Percentiles rank a stretch among this genome's conserved stretches.
Evolutionary conservation across 2,329 filamentous ascomycete genomes (phyloP).

Genomic region (Colletotrichum tanaceti): DNA sequence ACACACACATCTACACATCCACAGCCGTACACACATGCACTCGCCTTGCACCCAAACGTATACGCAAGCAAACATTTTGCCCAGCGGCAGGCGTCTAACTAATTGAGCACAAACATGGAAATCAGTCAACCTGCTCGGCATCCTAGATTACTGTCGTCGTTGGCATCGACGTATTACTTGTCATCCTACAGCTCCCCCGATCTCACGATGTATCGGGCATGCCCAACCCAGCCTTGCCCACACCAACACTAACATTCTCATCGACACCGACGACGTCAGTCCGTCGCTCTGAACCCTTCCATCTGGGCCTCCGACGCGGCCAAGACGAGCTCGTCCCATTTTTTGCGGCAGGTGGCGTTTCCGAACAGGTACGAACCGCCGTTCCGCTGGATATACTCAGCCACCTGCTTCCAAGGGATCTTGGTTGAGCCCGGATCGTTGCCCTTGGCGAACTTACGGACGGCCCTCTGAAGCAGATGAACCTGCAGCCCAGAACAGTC

Average conservation of each 20-base stretch:
- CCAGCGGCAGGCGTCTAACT: constrained; percentile 34
- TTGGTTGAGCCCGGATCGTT: constrained; percentile 50
- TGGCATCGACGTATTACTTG: constrained; percentile 14
- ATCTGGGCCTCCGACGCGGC: constrained; percentile 13
- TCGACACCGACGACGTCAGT: not conserved
- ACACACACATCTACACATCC: not conserved
- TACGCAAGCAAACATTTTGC: constrained; percentile 32
- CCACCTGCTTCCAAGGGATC: constrained; percentile 68
- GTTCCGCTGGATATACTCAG: constrained; percentile 61
- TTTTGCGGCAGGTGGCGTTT: constrained; percentile 68
- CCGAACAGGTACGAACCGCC: constrained; percentile 71
- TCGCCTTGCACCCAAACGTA: constrained; percentile 5
- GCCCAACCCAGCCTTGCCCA: not conserved
- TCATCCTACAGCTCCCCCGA: not conserved
- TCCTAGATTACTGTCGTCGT: no score
- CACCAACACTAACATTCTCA: not conserved
- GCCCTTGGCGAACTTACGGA: constrained; percentile 51
- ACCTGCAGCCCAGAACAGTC: constrained; percentile 50
- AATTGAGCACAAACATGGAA: constrained; percentile 27
- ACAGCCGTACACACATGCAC: no score
- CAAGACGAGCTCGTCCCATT: constrained; percentile 61
- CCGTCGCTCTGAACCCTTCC: not conserved
- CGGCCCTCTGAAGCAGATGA: constrained; percentile 57
- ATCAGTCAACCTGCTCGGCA: constrained; percentile 17
- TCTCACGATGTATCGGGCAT: not conserved